Evolutionary conservation across 139 green algal species (phyloP), one percentile per base, ranked within the genome.

Genomic region (Nannochloris sp.): DNA sequence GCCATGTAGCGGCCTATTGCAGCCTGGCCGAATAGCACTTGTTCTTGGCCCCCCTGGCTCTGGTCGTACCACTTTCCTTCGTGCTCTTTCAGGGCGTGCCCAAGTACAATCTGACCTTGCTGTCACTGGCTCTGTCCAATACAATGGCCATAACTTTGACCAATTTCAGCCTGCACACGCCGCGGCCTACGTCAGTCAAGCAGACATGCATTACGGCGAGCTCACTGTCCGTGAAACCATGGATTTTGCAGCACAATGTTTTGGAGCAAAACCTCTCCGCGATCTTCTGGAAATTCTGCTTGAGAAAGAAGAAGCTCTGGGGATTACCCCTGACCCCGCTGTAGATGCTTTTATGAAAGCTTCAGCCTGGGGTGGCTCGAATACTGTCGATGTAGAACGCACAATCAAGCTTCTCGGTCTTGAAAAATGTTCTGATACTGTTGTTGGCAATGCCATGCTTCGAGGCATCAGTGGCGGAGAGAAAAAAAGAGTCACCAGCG

Each of bases 401-500:
- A 75, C 78, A 10, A 67, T 87, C 30, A 36, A 70, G 15, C 72
- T 89, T 56, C 57, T 88, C 42, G 77, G 70, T 12, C 63, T 88
- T 30, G 60, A 67, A 38, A 64, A 61, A 23, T 77, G 67, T 54
- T 45, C 55, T 2, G 65, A 87, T 34, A 87, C 80, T 29, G 62
- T 90, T 29, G 67, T 89, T 6, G 83, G 83, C 13, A 83, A 86
- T 30, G 65, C 64, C 14, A 84, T 90, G 70, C 44, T 83, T 54
- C 72, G 82, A 1, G 83, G 83, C 46, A 67, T 89, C 44, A 65
- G 23, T 3, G 83, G 83, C 24, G 83, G 79, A 5, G 76, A 90
- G 74, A 78, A 80, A 58, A 85, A 89, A 69, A 75, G 84, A 6
- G 80, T 90, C 24, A 90, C 82, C 0, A 77, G 68, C 60, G 71